These are phyloP conservation scores for Fusarium acutatum DNA, from an alignment of 2,329 filamentous ascomycete species.

Conservation along the genomic window DNA sequence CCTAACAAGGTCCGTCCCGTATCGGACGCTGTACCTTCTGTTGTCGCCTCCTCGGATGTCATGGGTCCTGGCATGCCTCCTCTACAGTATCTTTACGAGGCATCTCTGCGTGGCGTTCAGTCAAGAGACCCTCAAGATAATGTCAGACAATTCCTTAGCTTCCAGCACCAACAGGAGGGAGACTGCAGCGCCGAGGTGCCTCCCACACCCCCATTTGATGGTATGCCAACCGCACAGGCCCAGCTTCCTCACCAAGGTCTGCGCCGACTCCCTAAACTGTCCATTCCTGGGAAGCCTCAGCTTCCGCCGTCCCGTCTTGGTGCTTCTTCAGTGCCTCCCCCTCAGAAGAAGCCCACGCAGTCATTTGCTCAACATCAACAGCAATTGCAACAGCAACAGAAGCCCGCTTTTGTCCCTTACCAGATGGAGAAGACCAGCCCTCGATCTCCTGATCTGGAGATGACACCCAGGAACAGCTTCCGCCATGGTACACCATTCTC, in stretches of 20 bases:
- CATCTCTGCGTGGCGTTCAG: constrained; percentile 74
- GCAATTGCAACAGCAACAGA: neutral
- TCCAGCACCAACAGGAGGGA: constrained; percentile 70
- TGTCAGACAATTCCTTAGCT: constrained; percentile 87
- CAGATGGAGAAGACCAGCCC: constrained; percentile 62
- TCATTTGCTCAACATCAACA: constrained; percentile 30
- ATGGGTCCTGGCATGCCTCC: constrained; percentile 76
- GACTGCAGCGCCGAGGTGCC: constrained; percentile 62
- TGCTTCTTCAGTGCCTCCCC: constrained; percentile 42
- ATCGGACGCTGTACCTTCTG: constrained; percentile 80
- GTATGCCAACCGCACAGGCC: constrained; percentile 54
- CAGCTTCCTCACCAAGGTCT: constrained; percentile 63
- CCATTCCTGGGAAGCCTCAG: constrained; percentile 59
- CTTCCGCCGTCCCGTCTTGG: constrained; percentile 39
- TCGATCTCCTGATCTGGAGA: constrained; percentile 62
- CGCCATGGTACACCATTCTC: constrained; percentile 88
- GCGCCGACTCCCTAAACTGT: constrained; percentile 67
- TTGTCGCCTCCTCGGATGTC: constrained; percentile 91
- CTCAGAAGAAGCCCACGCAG: constrained; percentile 39
- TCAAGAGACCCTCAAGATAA: constrained; percentile 88
- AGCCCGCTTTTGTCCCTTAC: constrained; percentile 56
- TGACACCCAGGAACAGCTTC: constrained; percentile 68
- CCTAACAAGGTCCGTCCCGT: constrained; percentile 69
- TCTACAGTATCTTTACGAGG: constrained; percentile 77
- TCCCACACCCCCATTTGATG: constrained; percentile 74